phyloP scores from a whole-genome alignment of 441 rosid genomes.

The Gossypium aridum region DNA sequence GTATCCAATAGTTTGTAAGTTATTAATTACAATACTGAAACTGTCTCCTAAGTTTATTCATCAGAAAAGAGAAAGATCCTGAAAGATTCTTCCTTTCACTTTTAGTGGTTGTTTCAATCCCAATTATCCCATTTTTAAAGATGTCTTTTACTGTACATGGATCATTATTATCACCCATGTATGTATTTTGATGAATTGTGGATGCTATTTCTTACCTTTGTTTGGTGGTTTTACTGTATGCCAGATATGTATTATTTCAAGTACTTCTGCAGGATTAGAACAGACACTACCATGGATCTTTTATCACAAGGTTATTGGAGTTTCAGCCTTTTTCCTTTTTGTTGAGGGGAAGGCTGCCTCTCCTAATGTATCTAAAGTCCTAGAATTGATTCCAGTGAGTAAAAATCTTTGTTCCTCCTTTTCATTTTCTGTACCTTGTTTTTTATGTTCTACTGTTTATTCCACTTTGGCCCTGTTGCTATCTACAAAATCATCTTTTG shows the following conservation, averaged over 20 bases:
- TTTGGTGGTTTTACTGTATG: background rate
- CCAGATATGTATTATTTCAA: conserved; percentile 78
- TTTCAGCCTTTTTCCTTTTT: conserved; percentile 75
- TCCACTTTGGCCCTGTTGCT: conserved; percentile 3
- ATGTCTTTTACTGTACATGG: background rate
- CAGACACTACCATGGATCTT: conserved; percentile 86
- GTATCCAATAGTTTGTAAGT: background rate
- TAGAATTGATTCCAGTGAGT: conserved; percentile 65
- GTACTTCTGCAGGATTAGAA: conserved; percentile 86
- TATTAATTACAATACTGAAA: background rate
- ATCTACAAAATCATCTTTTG: conserved; percentile 11
- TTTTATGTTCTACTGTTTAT: background rate
- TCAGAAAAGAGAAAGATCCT: background rate
- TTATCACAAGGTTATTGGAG: conserved; percentile 85
- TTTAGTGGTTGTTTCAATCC: background rate
- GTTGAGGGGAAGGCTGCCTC: conserved; percentile 94
- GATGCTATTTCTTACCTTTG: background rate
- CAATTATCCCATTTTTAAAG: background rate
- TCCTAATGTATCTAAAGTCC: conserved; percentile 52
- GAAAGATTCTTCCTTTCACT: background rate
- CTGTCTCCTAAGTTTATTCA: background rate
- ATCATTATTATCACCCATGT: background rate
- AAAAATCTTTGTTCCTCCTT: background rate
- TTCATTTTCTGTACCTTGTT: background rate
- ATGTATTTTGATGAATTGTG: background rate